Conservation (phyloP, 164 flowering plant genomes). For the Vitis riparia region DNA sequence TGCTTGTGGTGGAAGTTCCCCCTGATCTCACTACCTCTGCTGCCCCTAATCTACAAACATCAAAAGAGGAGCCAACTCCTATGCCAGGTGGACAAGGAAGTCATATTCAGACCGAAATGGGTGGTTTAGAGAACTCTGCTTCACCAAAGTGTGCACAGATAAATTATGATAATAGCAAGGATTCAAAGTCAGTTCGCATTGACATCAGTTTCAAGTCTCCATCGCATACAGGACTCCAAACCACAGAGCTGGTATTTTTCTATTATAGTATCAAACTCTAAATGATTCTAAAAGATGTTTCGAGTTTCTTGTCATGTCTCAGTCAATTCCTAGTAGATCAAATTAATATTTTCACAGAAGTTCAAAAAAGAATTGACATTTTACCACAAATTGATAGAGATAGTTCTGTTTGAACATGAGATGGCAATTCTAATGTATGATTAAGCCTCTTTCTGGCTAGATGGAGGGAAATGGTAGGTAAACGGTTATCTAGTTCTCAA, state of each 20-base stretch:
- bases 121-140: conserved; percentile 35
- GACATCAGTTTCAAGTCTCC: conserved; percentile 97
- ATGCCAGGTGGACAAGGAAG: conserved; percentile 34
- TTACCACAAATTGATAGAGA: too few species aligned
- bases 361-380: too few species aligned
- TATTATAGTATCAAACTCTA: background rate
- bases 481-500: too few species aligned
- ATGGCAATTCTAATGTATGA: too few species aligned
- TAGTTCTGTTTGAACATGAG: too few species aligned
- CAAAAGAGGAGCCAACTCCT: conserved; percentile 36
- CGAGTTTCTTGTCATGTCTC: background rate
- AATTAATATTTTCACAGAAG: background rate
- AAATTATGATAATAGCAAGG: conserved; percentile 26
- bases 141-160: conserved; percentile 31
- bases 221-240: conserved; percentile 93
- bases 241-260: conserved; percentile 78
- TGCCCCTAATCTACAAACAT: conserved; percentile 41
- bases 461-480: too few species aligned
- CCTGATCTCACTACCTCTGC: conserved; percentile 48
- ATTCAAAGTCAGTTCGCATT: conserved; percentile 68
- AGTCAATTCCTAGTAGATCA: background rate
- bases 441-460: too few species aligned
- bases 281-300: too few species aligned
- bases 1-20: conserved; percentile 96
- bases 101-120: conserved; percentile 21